Base-by-base conservation (phyloP, 169 alveolate species). In the Plasmodium berghei region DNA sequence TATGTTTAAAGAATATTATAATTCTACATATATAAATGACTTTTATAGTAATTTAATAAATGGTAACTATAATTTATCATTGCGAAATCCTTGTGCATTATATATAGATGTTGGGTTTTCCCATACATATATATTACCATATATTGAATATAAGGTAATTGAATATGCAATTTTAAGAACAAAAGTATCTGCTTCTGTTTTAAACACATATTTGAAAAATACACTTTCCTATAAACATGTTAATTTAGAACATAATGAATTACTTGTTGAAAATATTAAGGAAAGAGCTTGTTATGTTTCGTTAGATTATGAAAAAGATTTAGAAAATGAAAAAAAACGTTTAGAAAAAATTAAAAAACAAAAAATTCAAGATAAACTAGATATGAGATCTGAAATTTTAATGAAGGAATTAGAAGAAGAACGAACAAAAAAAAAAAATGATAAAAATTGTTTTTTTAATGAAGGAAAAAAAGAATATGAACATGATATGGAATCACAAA, bases 61-160 rank as follows among this genome's bases (percentile, higher is more conserved):
- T 34, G 91, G 91, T 1, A 85, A 85, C 46, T 85, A 58, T 40
- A 69, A 70, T 58, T 40, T 85, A 46, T 85, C 91, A 45, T 34
- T 85, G 4, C 20, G 93, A 48, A 87, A 92, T 34, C 83, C 95
- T n/a, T 93, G 96, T 66, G 95, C 97, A 45, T 85, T 95, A 22
- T 95, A 94, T 22, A 90, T 95, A n/a, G 98, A 95, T 56, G 93
- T 94, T n/a, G 98, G 98, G 1, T 95, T 90, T 87, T 93, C 96
- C 69, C 88, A 93, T 48, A 87, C 95, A 22, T 95, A 93, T 69
- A 87, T 93, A 12, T 93, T 95, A 58, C 97, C 98, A 5, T 94
- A 93, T 67, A 94, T 91, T 48, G 94, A 95, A 72, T 92, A 94
- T 45, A 69, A 73, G 67, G 90, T 97, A 20, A 69, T 95, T 10